Conservation (phyloP, 148 eudicot genomes). For the Camellia granthamiana region DNA sequence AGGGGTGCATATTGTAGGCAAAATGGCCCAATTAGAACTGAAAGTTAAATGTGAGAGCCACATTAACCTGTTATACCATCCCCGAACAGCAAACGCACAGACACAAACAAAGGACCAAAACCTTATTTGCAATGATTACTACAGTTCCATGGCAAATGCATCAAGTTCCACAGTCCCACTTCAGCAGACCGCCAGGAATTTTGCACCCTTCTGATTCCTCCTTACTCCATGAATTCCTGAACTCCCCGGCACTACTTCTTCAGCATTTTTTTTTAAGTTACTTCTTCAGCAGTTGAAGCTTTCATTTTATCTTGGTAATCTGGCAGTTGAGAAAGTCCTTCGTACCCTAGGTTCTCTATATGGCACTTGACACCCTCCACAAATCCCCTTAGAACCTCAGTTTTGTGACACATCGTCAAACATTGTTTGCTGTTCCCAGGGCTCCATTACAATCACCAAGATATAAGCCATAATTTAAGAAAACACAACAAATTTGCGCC, state of each 20-base stretch:
- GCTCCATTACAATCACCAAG: constrained; percentile 1
- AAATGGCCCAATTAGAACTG: not conserved
- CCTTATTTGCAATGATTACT: not conserved
- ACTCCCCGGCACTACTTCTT: too few species aligned
- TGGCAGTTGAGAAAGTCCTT: not conserved
- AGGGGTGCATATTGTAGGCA: not conserved
- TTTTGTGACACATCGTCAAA: not conserved
- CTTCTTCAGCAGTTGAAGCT: not conserved
- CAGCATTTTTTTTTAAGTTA: not conserved
- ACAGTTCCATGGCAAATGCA: not conserved
- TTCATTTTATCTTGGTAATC: not conserved
- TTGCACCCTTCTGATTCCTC: not conserved
- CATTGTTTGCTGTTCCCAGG: not conserved
- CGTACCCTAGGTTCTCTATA: not conserved
- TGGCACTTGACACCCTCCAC: not conserved
- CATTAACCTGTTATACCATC: not conserved
- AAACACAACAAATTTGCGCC: not conserved
- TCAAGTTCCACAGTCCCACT: not conserved
- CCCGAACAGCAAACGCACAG: not conserved
- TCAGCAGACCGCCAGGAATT: not conserved
- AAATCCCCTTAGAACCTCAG: not conserved
- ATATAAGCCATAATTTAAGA: not conserved
- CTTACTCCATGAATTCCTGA: not conserved
- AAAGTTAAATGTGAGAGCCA: not conserved
- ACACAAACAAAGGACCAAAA: not conserved